Base-by-base conservation (phyloP, 345 rosid species). In the Gossypium ekmanianum region DNA sequence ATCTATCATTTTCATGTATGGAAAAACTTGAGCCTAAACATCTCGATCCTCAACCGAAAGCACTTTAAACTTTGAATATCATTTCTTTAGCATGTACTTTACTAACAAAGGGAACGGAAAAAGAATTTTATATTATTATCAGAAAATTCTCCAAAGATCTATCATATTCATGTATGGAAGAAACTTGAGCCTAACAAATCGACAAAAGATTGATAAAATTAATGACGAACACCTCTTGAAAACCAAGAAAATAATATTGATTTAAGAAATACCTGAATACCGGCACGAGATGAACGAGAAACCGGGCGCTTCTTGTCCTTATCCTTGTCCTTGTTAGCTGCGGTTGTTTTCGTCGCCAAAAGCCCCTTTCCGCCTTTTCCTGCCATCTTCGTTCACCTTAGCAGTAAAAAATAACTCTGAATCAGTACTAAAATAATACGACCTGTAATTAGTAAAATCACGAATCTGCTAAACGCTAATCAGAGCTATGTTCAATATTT, bases 281-380 rank as follows among this genome's bases (percentile, higher is more conserved):
- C 98, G 11, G 98, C 97, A 68, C 98, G 98, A 69, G 98, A 81
- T 26, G 98, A 94, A 50, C 98, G 89, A 73, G 98, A 90, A 72
- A 83, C 74, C 1, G 97, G 88, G 67, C 86, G 84, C 88, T 94
- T 94, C 98, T 94, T 94, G 77, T 87, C 92, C 74, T 91, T 89
- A 29, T 92, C 97, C 64, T 90, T 89, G 55, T 88, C 98, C 84
- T 91, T 93, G 89, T 83, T 91, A 44, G 89, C 89, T 9, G 95
- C 91, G 4, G 90, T 88, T 34, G 98, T 93, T 81, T 94, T 94
- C 9, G 90, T 81, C 52, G 71, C 77, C 77, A 74, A 29, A 12
- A 74, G 69, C 29, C 77, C 77, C 61, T 74, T 74, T 20, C 98
- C 98, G 24, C 98, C 98, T 81, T 94, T 94, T 29, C 98, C 98